Evolutionary conservation across 306 rosid genomes (phyloP).

Genomic region (Dalbergia cultrata): DNA sequence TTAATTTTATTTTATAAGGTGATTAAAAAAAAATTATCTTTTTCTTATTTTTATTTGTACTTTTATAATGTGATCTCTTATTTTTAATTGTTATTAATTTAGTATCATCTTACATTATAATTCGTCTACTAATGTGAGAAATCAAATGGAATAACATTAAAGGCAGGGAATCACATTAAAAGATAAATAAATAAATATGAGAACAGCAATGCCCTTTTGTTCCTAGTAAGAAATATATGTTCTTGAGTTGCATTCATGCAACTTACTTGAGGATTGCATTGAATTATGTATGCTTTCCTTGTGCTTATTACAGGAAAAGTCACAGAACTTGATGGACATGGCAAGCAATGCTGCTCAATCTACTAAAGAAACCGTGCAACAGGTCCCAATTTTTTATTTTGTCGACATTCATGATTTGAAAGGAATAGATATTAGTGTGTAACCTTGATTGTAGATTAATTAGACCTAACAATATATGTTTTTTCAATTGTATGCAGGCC

Average conservation of each 20-base stretch:
- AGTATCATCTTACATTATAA: too few relatives aligned
- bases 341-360: slow-evolving; percentile 65
- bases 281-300: background rate
- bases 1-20: background rate
- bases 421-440: background rate
- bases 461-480: background rate
- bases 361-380: slow-evolving; percentile 61
- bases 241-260: background rate
- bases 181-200: too few relatives aligned
- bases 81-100: too few relatives aligned
- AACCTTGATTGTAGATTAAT: background rate
- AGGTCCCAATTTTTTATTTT: slow-evolving; percentile 43
- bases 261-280: background rate
- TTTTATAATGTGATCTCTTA: too few relatives aligned
- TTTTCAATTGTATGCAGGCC: slow-evolving; percentile 45
- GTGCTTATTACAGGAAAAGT: slow-evolving; percentile 61
- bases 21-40: too few relatives aligned
- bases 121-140: too few relatives aligned
- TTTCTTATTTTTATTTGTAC: too few relatives aligned
- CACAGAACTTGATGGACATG: slow-evolving; percentile 57
- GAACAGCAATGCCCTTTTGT: background rate
- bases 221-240: background rate
- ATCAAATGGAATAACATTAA: too few relatives aligned
- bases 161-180: too few relatives aligned
- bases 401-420: background rate